A percentile compares a stretch with the other conserved stretches of the same genome.
phyloP scores from a whole-genome alignment of 345 rosid genomes.

The Eutrema heterophyllum region DNA sequence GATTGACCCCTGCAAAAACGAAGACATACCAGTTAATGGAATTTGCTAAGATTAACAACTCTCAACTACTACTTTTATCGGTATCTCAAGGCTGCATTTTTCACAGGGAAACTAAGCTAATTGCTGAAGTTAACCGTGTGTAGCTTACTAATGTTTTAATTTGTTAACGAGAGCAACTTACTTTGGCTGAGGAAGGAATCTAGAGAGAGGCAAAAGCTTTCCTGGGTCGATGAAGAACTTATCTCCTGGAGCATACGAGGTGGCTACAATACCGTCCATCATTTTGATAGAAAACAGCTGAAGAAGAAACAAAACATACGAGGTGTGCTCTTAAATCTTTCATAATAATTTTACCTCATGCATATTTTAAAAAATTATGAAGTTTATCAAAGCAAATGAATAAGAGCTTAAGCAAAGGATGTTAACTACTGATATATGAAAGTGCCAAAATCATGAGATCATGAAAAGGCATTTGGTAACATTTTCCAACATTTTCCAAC shows the following conservation, averaged over 20 bases:
- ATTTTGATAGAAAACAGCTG: too few relatives aligned
- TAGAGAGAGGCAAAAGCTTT: constrained; percentile 81
- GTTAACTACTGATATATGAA: constrained; percentile 9
- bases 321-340: too few relatives aligned
- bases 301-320: too few relatives aligned
- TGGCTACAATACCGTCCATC: constrained; percentile 94
- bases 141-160: background rate
- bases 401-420: too few relatives aligned
- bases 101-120: background rate
- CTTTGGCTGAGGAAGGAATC: constrained; percentile 92
- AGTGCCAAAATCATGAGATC: too few relatives aligned
- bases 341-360: too few relatives aligned
- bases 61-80: background rate
- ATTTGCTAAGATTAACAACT: constrained; percentile 3
- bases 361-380: too few relatives aligned
- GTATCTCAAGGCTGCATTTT: background rate
- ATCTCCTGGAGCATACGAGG: constrained; percentile 66
- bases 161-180: constrained; percentile 33
- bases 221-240: constrained; percentile 80
- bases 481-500: too few relatives aligned
- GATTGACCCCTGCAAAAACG: constrained; percentile 45
- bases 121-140: background rate
- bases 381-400: too few relatives aligned
- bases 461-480: constrained; percentile 21
- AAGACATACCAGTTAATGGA: background rate